Evolutionary conservation across 352 stramenopile species (phyloP).

Genomic region (Globisporangium sylvaticum): DNA sequence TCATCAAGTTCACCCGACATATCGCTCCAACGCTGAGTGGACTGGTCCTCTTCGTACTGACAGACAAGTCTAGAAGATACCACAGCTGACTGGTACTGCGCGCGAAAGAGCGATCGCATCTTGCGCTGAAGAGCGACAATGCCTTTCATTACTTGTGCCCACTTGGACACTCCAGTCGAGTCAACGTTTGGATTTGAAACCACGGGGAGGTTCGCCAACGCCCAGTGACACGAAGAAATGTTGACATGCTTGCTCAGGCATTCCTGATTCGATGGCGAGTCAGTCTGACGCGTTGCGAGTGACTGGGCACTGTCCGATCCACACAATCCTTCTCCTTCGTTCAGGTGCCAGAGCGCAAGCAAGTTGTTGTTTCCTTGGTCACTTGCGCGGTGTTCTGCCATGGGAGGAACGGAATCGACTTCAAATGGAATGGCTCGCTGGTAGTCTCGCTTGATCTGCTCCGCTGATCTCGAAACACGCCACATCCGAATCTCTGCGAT

Average conservation of each 20-base stretch:
- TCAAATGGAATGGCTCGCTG: constrained; percentile 59
- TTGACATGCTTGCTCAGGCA: constrained; percentile 34
- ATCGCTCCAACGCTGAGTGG: constrained; percentile 23
- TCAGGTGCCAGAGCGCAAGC: constrained; percentile 68
- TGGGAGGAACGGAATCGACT: neutral
- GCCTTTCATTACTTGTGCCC: constrained; percentile 12
- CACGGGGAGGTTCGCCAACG: constrained; percentile 50
- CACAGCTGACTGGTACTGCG: constrained; percentile 22
- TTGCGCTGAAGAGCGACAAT: constrained; percentile 36
- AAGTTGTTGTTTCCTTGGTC: constrained; percentile 18
- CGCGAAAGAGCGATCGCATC: constrained; percentile 27
- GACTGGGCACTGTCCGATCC: constrained; percentile 37
- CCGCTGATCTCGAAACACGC: constrained; percentile 31
- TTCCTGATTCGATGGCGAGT: constrained; percentile 17
- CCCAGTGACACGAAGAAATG: constrained; percentile 69
- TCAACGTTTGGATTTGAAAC: constrained; percentile 42
- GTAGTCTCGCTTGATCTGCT: constrained; percentile 58
- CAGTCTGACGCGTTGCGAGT: neutral
- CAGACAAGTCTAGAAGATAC: constrained; percentile 38
- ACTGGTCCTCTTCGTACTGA: constrained; percentile 34
- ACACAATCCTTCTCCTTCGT: constrained; percentile 70
- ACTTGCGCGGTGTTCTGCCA: neutral
- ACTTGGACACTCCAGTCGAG: constrained; percentile 13
- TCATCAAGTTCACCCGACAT: constrained; percentile 30
- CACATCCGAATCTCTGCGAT: constrained; percentile 78